phyloP scores from a whole-genome alignment of 2,329 filamentous ascomycete species.

The Dactylonectria macrodidyma region DNA sequence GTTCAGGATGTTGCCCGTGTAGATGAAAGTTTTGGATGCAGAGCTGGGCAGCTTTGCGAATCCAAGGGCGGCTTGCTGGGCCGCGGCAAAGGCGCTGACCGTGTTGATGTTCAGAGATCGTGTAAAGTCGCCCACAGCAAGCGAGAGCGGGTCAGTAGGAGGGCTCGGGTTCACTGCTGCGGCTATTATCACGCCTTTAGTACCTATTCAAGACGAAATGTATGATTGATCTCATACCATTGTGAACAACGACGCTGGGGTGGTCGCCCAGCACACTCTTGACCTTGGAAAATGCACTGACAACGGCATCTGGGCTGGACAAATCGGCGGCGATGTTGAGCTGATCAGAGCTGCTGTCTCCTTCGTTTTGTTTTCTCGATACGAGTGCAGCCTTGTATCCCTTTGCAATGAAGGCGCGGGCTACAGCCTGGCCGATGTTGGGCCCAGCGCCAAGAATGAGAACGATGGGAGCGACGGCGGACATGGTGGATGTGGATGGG shows the following conservation, averaged over 20 bases:
- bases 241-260: slow-evolving; percentile 43
- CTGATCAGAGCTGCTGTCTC: slow-evolving; percentile 38
- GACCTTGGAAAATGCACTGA: slow-evolving; percentile 32
- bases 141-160: slow-evolving; percentile 22
- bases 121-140: slow-evolving; percentile 21
- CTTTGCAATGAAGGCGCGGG: slow-evolving; percentile 39
- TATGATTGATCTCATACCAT: slow-evolving; percentile 36
- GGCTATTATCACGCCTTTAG: slow-evolving; percentile 1
- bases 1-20: slow-evolving; percentile 56
- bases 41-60: slow-evolving; percentile 52
- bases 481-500: not conserved
- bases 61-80: slow-evolving; percentile 51
- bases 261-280: slow-evolving; percentile 25
- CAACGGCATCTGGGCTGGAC: slow-evolving; percentile 45
- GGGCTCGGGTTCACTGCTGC: slow-evolving; percentile 33
- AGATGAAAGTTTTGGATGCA: slow-evolving; percentile 59
- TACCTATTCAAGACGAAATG: not conserved
- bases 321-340: slow-evolving; percentile 57
- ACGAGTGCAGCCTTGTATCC: slow-evolving; percentile 44
- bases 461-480: slow-evolving; percentile 28
- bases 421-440: slow-evolving; percentile 39
- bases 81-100: slow-evolving; percentile 51
- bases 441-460: slow-evolving; percentile 46
- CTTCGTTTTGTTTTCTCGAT: slow-evolving; percentile 36
- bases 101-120: slow-evolving; percentile 34